These are phyloP conservation scores for Zygosaccharomyces lentus DNA, from an alignment of 805 yeast species.

Conservation along the genomic window DNA sequence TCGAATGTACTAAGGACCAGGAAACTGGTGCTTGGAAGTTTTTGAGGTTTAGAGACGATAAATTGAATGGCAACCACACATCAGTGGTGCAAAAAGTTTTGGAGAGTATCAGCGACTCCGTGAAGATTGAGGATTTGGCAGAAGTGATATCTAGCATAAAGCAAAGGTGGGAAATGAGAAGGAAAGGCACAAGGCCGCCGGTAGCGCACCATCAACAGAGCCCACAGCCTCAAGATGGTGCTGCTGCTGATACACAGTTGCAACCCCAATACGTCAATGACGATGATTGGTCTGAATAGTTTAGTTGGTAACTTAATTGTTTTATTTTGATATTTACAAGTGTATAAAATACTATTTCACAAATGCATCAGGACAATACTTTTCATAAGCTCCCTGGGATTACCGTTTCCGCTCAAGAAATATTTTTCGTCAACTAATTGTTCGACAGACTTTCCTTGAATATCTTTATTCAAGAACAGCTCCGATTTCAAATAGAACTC, in stretches of 20 bases:
- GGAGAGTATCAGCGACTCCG: slow-evolving; percentile 81
- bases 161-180: slow-evolving; percentile 59
- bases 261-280: slow-evolving; percentile 34
- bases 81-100: slow-evolving; percentile 78
- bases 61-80: slow-evolving; percentile 78
- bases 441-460: slow-evolving; percentile 32
- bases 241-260: slow-evolving; percentile 4
- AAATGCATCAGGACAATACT: slow-evolving; percentile 26
- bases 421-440: slow-evolving; percentile 46
- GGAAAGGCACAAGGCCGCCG: slow-evolving; percentile 22
- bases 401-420: slow-evolving; percentile 60
- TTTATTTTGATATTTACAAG: slow-evolving; percentile 15
- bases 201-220: slow-evolving; percentile 7
- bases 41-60: slow-evolving; percentile 90
- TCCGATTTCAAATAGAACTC: slow-evolving; percentile 40
- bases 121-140: slow-evolving; percentile 69
- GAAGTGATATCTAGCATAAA: slow-evolving; percentile 54
- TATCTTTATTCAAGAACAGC: slow-evolving; percentile 38
- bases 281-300: slow-evolving; percentile 34
- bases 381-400: slow-evolving; percentile 49
- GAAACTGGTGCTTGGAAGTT: slow-evolving; percentile 70
- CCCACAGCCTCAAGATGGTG: slow-evolving; percentile 3
- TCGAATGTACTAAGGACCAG: slow-evolving; percentile 70
- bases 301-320: background rate
- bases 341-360: slow-evolving; percentile 8